Evolutionary conservation across 2,329 filamentous ascomycete genomes (phyloP), one percentile per base, ranked within the genome.

Genomic region (Aspergillus jensenii): DNA sequence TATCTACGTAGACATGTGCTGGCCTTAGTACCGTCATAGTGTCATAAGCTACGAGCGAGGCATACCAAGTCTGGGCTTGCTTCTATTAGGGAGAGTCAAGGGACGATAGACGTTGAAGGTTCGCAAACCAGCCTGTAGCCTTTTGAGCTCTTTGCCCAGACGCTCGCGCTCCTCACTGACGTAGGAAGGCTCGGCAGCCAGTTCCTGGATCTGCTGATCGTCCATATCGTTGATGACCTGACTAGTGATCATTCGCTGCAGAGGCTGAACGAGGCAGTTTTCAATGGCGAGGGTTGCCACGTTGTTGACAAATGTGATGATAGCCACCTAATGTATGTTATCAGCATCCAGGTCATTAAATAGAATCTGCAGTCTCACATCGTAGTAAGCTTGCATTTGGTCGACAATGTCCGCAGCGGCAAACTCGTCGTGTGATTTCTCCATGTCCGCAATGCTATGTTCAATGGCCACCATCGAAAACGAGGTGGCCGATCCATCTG

Each of bases 271-370:
- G 1, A 84, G 74, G 46, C 79, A 82, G 35, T 78, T 78, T 62
- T 84, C 81, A 1, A 81, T 71, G 0, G 75, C 81, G 0, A 82
- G 69, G n/a, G 75, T 80, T 19, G 78, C 72, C 11, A 83, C 68
- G 21, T 81, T 81, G 4, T 84, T 78, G 3, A 78, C 71, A 46
- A 83, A 81, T 0, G 75, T 78, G 12, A 76, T 64, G 2, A 78
- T 68, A 2, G 78, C 75, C 64, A 60, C 64, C 27, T 31, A 31
- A 31, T 31, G 25, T 2, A 11, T 31, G 8, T 7, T 25, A 31
- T 31, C 2, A 31, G 27, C 27, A 31, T 9, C 3, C 21, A 1
- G 3, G 3, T 4, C 4, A 3, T 21, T 17, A 1, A 17, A 17
- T 21, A 3, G 21, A 9, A 27, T 1, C 2, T 2, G 25, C 21